phyloP scores from a whole-genome alignment of 768 basidiomycete genomes.

The Tricholoma hemisulphureum region DNA sequence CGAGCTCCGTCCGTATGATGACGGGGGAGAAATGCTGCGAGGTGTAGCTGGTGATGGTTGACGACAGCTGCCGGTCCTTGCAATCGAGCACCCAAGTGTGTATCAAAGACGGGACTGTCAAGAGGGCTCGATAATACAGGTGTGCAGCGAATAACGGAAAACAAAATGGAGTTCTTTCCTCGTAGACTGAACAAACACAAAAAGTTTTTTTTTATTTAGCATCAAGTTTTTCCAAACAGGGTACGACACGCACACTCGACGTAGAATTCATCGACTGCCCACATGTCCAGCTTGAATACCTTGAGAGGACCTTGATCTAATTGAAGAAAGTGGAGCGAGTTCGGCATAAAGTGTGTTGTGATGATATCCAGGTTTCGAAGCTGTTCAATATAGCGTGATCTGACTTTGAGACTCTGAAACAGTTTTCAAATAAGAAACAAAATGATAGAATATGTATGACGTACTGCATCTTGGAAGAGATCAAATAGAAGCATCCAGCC shows the following conservation, averaged over 20 bases:
- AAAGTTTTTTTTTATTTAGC: too few species aligned
- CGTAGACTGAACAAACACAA: constrained; percentile 48
- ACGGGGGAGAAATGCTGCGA: constrained; percentile 85
- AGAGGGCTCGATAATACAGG: constrained; percentile 83
- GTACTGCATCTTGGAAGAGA: constrained; percentile 77
- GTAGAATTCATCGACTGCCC: constrained; percentile 83
- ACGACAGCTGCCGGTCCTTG: constrained; percentile 86
- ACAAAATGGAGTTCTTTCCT: constrained; percentile 48
- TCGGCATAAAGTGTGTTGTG: constrained; percentile 63
- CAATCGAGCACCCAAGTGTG: constrained; percentile 83
- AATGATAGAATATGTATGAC: constrained; percentile 25
- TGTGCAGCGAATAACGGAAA: constrained; percentile 77
- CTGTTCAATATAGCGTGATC: constrained; percentile 83
- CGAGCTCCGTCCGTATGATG: constrained; percentile 81
- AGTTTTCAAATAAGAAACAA: background rate
- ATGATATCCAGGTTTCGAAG: constrained; percentile 71
- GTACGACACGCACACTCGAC: constrained; percentile 55
- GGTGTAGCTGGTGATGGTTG: constrained; percentile 74
- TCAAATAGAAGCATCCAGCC: constrained; percentile 91
- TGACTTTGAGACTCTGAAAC: constrained; percentile 80
- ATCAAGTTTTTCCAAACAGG: background rate
- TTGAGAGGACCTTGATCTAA: constrained; percentile 65
- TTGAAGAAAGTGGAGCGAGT: constrained; percentile 61
- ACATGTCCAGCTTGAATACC: constrained; percentile 78
- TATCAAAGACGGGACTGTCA: constrained; percentile 81